These are phyloP conservation scores for Arthroderma sp. DNA, from an alignment of 2,329 filamentous ascomycete genomes.

Conservation along the genomic window DNA sequence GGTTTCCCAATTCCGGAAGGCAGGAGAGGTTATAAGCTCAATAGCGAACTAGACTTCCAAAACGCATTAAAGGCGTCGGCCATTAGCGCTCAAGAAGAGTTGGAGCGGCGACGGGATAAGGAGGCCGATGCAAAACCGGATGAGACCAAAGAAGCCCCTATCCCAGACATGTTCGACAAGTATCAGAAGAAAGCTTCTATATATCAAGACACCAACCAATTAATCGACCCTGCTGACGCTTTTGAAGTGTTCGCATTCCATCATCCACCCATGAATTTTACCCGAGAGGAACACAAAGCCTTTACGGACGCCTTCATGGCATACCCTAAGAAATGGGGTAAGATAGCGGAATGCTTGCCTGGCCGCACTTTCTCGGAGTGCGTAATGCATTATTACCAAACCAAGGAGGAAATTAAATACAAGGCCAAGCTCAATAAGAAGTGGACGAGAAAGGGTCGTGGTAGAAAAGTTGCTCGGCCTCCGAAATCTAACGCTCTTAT, in stretches of 20 bases:
- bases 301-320: constrained; percentile 37
- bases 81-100: constrained; percentile 35
- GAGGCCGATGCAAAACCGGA: constrained; percentile 33
- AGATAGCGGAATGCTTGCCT: constrained; percentile 35
- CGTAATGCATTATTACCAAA: constrained; percentile 39
- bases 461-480: constrained; percentile 21
- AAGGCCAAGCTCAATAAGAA: constrained; percentile 36
- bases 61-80: constrained; percentile 35
- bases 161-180: constrained; percentile 35
- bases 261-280: constrained; percentile 36
- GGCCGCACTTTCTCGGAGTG: constrained; percentile 36
- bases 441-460: constrained; percentile 29
- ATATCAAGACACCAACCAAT: constrained; percentile 37
- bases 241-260: constrained; percentile 33
- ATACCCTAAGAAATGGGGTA: constrained; percentile 38
- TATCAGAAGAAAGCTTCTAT: constrained; percentile 24
- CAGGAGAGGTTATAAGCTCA: constrained; percentile 33
- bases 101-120: constrained; percentile 30
- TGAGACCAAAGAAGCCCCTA: constrained; percentile 31
- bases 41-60: constrained; percentile 37
- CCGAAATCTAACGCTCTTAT: constrained; percentile 37
- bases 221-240: constrained; percentile 25
- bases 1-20: constrained; percentile 23
- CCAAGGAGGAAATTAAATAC: constrained; percentile 37
- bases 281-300: constrained; percentile 31